Evolutionary conservation across 2,329 filamentous ascomycete genomes (phyloP).

Genomic region (Elsinoe fawcettii): DNA sequence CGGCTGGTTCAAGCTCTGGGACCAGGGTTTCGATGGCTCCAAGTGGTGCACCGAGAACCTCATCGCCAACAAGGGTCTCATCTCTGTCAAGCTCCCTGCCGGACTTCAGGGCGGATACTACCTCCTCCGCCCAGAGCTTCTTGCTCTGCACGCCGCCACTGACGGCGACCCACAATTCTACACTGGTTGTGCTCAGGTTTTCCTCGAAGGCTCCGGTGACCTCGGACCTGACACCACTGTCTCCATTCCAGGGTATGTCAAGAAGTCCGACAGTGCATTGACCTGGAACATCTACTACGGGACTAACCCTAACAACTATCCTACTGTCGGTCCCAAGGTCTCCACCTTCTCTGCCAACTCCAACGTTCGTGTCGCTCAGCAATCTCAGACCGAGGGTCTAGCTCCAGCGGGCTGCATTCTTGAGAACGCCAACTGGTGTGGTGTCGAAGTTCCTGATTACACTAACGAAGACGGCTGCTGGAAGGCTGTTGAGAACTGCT

Average conservation of each 20-base stretch:
- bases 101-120: conserved; percentile 60
- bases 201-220: conserved; percentile 46
- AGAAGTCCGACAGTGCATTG: conserved; percentile 47
- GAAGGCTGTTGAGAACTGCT: conserved; percentile 35
- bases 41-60: conserved; percentile 66
- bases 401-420: conserved; percentile 52
- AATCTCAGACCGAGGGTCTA: conserved; percentile 39
- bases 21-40: conserved; percentile 55
- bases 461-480: conserved; percentile 34
- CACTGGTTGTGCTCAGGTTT: conserved; percentile 63
- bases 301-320: conserved; percentile 44
- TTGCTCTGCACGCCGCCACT: conserved; percentile 59
- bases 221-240: conserved; percentile 44
- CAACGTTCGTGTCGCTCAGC: conserved; percentile 18
- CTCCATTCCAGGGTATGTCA: conserved; percentile 59
- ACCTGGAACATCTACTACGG: conserved; percentile 57
- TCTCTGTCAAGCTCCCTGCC: conserved; percentile 55
- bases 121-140: conserved; percentile 61
- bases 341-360: conserved; percentile 38
- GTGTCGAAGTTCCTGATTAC: conserved; percentile 52
- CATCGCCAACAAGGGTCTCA: conserved; percentile 54
- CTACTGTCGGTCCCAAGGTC: conserved; percentile 50
- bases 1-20: conserved; percentile 75
- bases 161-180: conserved; percentile 63
- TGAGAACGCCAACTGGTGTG: conserved; percentile 68